A percentile compares a stretch with the other conserved stretches of the same genome.
phyloP scores from a whole-genome alignment of 495 filamentous ascomycete genomes.

The Trichoderma reesei region DNA sequence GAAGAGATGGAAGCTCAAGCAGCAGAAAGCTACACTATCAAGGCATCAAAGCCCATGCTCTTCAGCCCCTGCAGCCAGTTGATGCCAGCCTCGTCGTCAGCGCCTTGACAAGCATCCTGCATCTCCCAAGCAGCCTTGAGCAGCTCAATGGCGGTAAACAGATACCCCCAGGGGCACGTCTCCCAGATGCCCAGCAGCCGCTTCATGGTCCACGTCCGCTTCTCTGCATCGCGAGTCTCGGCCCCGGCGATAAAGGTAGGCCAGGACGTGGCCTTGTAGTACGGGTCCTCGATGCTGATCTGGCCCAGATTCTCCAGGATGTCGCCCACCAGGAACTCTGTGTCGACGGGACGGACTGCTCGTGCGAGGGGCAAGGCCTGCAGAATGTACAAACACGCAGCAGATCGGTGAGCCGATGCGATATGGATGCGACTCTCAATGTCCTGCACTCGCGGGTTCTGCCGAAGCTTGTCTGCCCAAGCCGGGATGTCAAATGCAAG shows the following conservation, averaged over 20 bases:
- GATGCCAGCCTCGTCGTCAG: neutral
- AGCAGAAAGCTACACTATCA: conserved; percentile 28
- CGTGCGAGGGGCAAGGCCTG: conserved; percentile 20
- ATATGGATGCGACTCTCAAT: conserved; percentile 31
- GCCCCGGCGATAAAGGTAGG: conserved; percentile 48
- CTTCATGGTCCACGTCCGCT: conserved; percentile 27
- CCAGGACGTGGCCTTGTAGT: conserved; percentile 50
- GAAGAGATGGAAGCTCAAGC: neutral
- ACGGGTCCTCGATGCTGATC: conserved; percentile 33
- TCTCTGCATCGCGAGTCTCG: conserved; percentile 28
- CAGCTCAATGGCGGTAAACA: conserved; percentile 33
- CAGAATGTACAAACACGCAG: conserved; percentile 31
- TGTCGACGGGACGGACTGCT: conserved; percentile 23
- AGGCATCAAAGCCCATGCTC: conserved; percentile 24
- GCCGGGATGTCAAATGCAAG: conserved; percentile 22
- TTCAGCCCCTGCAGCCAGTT: conserved; percentile 31
- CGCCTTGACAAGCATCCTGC: neutral
- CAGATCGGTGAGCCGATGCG: conserved; percentile 33
- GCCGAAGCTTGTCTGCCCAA: conserved; percentile 30
- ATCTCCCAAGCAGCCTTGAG: conserved; percentile 30
- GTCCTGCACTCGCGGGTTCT: conserved; percentile 23
- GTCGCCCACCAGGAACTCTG: conserved; percentile 31
- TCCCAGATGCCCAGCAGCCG: conserved; percentile 28
- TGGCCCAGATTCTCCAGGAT: conserved; percentile 33
- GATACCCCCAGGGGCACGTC: conserved; percentile 37